Conservation (phyloP, 139 green algal genomes). For the Gonium pectorale region DNA sequence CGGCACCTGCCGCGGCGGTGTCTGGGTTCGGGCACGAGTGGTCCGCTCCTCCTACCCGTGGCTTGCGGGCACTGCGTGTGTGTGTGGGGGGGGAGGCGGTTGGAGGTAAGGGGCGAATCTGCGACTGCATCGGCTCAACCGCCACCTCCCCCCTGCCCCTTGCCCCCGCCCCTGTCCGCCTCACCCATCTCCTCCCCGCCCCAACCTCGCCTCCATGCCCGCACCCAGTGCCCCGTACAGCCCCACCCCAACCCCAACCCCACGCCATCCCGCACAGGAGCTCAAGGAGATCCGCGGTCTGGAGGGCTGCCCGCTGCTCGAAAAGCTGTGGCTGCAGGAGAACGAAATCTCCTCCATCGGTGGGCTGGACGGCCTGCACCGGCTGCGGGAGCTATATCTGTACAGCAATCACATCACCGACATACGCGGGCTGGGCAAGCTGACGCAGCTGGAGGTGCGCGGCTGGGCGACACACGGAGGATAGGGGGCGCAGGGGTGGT, state of each 20-base stretch:
- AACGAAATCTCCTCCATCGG: conserved; percentile 69
- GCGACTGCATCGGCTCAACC: too few relatives aligned
- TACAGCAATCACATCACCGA: conserved; percentile 74
- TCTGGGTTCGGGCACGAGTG: too few relatives aligned
- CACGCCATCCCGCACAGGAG: conserved; percentile 45
- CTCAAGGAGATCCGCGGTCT: conserved; percentile 72
- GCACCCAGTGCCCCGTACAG: background rate
- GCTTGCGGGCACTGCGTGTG: too few relatives aligned
- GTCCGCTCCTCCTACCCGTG: too few relatives aligned
- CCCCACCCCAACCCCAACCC: background rate
- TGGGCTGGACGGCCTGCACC: conserved; percentile 56
- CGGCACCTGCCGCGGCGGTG: too few relatives aligned
- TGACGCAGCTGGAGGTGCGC: conserved; percentile 70
- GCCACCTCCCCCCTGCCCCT: too few relatives aligned
- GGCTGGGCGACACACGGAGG: too few relatives aligned
- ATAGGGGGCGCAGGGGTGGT: background rate
- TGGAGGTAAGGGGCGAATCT: too few relatives aligned
- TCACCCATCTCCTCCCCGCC: background rate
- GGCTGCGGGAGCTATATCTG: conserved; percentile 74
- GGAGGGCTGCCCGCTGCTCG: conserved; percentile 61
- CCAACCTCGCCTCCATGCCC: background rate
- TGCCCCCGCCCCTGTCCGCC: too few relatives aligned
- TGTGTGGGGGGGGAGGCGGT: too few relatives aligned
- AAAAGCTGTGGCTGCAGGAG: conserved; percentile 79
- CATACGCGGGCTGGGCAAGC: conserved; percentile 63